phyloP scores from a whole-genome alignment of 306 rosid genomes.

The Ceratonia siliqua region DNA sequence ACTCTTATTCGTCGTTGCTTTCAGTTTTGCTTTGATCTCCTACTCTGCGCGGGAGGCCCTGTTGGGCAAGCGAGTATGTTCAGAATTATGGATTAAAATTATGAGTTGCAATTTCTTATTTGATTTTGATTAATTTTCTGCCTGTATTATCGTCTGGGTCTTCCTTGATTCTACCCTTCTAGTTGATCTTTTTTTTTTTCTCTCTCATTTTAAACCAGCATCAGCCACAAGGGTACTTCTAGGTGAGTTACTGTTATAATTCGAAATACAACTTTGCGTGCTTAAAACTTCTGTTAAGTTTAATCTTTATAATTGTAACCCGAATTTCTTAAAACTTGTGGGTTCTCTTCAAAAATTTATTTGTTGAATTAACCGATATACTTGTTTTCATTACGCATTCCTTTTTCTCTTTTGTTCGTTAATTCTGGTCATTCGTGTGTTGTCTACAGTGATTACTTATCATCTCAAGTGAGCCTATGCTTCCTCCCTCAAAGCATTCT shows the following conservation, averaged over 20 bases:
- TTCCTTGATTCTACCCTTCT: constrained; percentile 21
- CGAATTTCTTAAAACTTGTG: not conserved
- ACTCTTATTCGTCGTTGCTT: not conserved
- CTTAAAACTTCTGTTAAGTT: not conserved
- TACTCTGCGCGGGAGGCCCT: constrained; percentile 1
- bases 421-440: not conserved
- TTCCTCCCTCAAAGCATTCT: not conserved
- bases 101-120: not conserved
- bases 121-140: not conserved
- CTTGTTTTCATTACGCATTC: not conserved
- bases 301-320: not conserved
- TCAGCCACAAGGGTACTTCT: not conserved
- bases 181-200: not conserved
- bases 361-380: not conserved
- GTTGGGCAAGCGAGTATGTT: constrained; percentile 2
- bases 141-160: constrained; percentile 34
- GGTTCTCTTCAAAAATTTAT: not conserved
- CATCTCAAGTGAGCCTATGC: not conserved
- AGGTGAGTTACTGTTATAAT: not conserved
- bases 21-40: constrained; percentile 19
- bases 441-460: not conserved
- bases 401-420: not conserved
- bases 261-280: not conserved
- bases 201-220: not conserved
- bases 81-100: not conserved